Percentiles rank a stretch among this genome's conserved stretches.
Conservation (phyloP, 2,329 filamentous ascomycete genomes). For the Pyrenophora teres region DNA sequence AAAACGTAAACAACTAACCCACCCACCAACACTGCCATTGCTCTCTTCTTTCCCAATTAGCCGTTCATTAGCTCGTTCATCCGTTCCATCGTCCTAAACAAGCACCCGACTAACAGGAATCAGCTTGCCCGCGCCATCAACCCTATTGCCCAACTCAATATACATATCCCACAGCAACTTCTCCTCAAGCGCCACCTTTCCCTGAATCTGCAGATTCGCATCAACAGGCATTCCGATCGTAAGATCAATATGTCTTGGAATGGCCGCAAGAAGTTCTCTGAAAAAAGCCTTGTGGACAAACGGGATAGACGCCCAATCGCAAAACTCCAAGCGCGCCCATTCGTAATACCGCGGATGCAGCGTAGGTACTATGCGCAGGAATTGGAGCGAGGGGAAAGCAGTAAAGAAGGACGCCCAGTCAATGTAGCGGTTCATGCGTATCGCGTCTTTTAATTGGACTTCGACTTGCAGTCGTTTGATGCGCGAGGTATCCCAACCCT, state of each 20-base stretch:
- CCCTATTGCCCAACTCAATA: constrained; percentile 16
- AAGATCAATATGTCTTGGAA: constrained; percentile 25
- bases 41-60: background rate
- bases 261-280: constrained; percentile 26
- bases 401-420: constrained; percentile 37
- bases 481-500: constrained; percentile 31
- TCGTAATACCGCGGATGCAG: constrained; percentile 38
- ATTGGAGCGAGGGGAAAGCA: constrained; percentile 24
- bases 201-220: constrained; percentile 25
- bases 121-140: background rate
- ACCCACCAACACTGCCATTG: background rate
- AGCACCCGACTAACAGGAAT: background rate
- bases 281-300: constrained; percentile 41
- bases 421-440: constrained; percentile 40
- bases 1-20: no score
- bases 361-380: constrained; percentile 32
- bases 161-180: constrained; percentile 31
- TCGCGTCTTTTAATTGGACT: constrained; percentile 37
- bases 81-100: no score
- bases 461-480: constrained; percentile 35
- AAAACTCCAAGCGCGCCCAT: constrained; percentile 33
- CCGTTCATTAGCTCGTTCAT: no score
- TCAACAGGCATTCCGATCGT: constrained; percentile 24
- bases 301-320: constrained; percentile 26
- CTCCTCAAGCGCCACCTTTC: constrained; percentile 9